Conservation (phyloP, 352 stramenopile genomes). For the Achlya hypogyna region DNA sequence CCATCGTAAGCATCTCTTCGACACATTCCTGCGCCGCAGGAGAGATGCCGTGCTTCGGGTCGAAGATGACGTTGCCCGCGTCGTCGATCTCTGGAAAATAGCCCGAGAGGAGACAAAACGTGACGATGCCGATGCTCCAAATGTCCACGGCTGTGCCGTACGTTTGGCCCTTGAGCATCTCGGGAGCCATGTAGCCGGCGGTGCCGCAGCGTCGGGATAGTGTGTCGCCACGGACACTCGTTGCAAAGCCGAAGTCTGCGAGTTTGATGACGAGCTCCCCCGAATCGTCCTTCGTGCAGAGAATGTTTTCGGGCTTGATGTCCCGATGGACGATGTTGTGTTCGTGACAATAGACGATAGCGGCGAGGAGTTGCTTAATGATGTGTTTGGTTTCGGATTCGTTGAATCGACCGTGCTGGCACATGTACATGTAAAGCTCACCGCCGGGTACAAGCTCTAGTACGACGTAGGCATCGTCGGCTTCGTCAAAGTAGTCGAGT, state of each 20-base stretch:
- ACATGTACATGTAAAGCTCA: slow-evolving; percentile 71
- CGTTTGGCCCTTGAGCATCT: slow-evolving; percentile 71
- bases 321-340: slow-evolving; percentile 75
- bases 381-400: slow-evolving; percentile 78
- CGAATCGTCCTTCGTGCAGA: slow-evolving; percentile 71
- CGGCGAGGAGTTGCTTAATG: slow-evolving; percentile 63
- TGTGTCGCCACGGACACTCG: slow-evolving; percentile 36
- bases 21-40: background rate
- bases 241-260: slow-evolving; percentile 89
- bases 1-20: slow-evolving; percentile 3
- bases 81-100: slow-evolving; percentile 89
- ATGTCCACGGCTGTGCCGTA: slow-evolving; percentile 78
- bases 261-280: slow-evolving; percentile 64
- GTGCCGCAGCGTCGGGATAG: slow-evolving; percentile 64
- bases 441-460: slow-evolving; percentile 62
- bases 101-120: slow-evolving; percentile 80
- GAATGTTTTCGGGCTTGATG: slow-evolving; percentile 84
- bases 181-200: slow-evolving; percentile 66
- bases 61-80: background rate
- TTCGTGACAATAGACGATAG: slow-evolving; percentile 85
- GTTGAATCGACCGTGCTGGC: slow-evolving; percentile 45
- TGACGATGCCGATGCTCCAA: slow-evolving; percentile 80
- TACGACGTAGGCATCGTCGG: slow-evolving; percentile 49
- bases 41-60: background rate
- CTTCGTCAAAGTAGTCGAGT: slow-evolving; percentile 85